Evolutionary conservation across 345 rosid genomes (phyloP).

Genomic region (Aquilaria yunnanensis): DNA sequence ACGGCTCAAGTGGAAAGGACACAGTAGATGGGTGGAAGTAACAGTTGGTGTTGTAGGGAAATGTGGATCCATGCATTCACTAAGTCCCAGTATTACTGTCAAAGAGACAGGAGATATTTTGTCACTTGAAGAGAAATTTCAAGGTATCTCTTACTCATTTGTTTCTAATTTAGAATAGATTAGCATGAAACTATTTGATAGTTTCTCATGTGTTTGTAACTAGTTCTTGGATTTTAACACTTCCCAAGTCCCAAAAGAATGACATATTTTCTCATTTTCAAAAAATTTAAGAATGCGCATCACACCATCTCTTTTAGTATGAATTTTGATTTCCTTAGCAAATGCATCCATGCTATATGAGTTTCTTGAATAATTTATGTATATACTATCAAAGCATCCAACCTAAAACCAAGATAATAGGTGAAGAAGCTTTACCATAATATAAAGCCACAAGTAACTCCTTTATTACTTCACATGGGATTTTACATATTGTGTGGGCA

Average conservation of each 20-base stretch:
- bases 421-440: no score
- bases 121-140: conserved; percentile 96
- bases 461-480: no score
- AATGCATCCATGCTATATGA: no score
- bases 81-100: conserved; percentile 85
- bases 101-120: conserved; percentile 89
- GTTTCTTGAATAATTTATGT: no score
- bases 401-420: no score
- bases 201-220: background rate
- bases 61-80: conserved; percentile 67
- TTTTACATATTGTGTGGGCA: no score
- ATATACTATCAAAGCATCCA: no score
- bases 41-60: conserved; percentile 84
- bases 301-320: no score
- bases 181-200: background rate
- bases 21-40: conserved; percentile 77
- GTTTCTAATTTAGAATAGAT: background rate
- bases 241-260: background rate
- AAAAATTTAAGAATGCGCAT: no score
- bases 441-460: no score
- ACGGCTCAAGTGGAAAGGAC: conserved; percentile 66
- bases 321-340: no score
- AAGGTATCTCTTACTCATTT: conserved; percentile 38
- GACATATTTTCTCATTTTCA: no score
- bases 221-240: background rate